Evolutionary conservation across 441 rosid genomes (phyloP).

Genomic region (Corymbia calophylla): DNA sequence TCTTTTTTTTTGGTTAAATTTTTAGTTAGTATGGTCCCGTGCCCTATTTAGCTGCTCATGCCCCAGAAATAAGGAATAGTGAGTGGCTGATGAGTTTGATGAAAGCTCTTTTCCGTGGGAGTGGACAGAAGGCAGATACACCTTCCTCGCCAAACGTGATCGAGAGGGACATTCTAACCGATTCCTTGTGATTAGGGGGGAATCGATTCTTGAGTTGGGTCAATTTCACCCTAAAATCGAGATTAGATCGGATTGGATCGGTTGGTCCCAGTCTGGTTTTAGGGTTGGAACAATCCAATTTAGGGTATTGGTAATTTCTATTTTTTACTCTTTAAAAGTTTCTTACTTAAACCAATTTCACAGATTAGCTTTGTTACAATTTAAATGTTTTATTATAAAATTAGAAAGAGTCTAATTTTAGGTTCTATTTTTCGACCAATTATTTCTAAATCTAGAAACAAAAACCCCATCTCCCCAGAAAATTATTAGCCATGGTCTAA

Average conservation of each 20-base stretch:
- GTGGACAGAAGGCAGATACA: no score
- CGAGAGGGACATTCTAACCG: no score
- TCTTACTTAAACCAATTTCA: neutral
- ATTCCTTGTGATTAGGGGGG: no score
- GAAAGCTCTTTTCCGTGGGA: neutral
- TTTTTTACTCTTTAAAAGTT: no score
- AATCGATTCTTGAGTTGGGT: no score
- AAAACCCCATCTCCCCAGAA: neutral
- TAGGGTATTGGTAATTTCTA: no score
- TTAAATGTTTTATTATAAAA: neutral
- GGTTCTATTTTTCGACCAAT: no score
- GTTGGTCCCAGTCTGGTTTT: no score
- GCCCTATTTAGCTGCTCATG: neutral
- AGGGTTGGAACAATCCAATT: no score
- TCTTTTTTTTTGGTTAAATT: neutral
- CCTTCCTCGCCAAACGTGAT: neutral
- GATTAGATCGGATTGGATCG: no score
- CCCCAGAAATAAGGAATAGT: neutral
- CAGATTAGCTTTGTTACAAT: neutral
- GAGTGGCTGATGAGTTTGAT: neutral
- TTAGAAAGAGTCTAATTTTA: neutral
- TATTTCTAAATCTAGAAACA: neutral
- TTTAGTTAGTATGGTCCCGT: neutral
- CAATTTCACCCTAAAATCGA: no score
- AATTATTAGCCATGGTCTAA: neutral